Base-by-base conservation (phyloP, 1,284 basidiomycete species). In the Caloboletus inedulis region DNA sequence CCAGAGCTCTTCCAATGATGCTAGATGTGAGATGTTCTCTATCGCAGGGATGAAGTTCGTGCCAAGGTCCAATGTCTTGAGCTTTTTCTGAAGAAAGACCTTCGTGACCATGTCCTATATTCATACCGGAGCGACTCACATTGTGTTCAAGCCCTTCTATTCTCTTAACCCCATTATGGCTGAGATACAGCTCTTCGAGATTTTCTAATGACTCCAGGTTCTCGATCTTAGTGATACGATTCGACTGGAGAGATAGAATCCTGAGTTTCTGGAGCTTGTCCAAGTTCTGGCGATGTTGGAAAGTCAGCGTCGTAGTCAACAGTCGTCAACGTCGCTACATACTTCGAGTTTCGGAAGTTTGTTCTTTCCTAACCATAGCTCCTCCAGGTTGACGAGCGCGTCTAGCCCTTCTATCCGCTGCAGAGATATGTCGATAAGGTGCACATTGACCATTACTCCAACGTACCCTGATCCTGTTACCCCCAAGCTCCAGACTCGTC, bases 341-440 rank as follows among this genome's bases (percentile, higher is more conserved):
- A 54, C 92, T 76, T 96, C 88, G 1, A 99, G 77, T 67, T 83
- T 85, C 4, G 87, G 74, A 56, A 99, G 93, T 74, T 98, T 98
- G 72, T 99, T 99, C 77, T 99, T 99, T 39, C 96, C 96, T 4
- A 98, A 73, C 94, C 96, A 99, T 1, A 99, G 76, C 62, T 98
- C 94, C 59, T 94, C 90, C 9, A 99, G 74, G 55, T 89, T 89
- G 0, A 83, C 80, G 40, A 97, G 75, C 7, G 81, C 78, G n/a
- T 91, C 91, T 12, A 97, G 71, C 49, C 91, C 88, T 68, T 98
- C 94, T 56, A 99, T 95, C 71, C 78, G 81, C 92, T 95, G 57
- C 36, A 55, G 33, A 30, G 34, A 31, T 41, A 23, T 25, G 44
- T 52, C 19, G 34, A 40, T 30, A 41, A 23, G 34, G 23, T 35